phyloP scores from a whole-genome alignment of 2,329 filamentous ascomycete species.

The Lithohypha guttulata region DNA sequence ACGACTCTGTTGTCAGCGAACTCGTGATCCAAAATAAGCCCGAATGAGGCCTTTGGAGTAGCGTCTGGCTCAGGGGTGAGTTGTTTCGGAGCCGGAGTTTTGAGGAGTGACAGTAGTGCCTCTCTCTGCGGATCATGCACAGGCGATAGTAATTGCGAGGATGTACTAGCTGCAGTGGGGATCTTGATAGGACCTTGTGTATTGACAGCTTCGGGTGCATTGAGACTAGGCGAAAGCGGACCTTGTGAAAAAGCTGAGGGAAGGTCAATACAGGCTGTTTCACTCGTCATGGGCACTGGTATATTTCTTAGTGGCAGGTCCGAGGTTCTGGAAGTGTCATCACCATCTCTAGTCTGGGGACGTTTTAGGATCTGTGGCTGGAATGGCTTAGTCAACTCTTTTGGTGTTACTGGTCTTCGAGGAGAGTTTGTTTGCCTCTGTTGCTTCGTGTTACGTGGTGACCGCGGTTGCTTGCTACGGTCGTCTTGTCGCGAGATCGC shows the following conservation, averaged over 20 bases:
- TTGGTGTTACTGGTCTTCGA: constrained; percentile 5
- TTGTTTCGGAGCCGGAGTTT: neutral
- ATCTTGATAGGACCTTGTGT: neutral
- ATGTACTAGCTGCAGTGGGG: neutral
- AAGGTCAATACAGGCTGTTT: constrained; percentile 6
- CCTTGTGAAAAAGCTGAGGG: constrained; percentile 6
- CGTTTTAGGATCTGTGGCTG: constrained; percentile 45
- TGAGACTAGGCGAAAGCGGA: neutral
- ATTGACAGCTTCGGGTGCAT: constrained; percentile 1
- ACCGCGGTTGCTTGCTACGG: constrained; percentile 15
- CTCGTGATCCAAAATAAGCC: neutral
- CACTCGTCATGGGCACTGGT: neutral
- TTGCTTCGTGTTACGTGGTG: constrained; percentile 22
- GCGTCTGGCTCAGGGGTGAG: neutral
- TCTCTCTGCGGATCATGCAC: constrained; percentile 4
- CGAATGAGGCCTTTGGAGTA: constrained; percentile 4
- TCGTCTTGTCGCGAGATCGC: constrained; percentile 22
- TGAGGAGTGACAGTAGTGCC: constrained; percentile 4
- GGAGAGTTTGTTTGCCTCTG: constrained; percentile 10
- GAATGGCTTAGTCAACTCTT: constrained; percentile 31
- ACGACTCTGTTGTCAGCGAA: constrained; percentile 12
- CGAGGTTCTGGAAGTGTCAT: neutral
- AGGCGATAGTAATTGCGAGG: neutral
- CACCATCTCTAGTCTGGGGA: constrained; percentile 29
- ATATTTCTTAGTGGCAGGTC: neutral